Percentiles rank a stretch among this genome's conserved stretches.
These are phyloP conservation scores for Bathelium albidoporum DNA, from an alignment of 495 filamentous ascomycete species.

Conservation along the genomic window DNA sequence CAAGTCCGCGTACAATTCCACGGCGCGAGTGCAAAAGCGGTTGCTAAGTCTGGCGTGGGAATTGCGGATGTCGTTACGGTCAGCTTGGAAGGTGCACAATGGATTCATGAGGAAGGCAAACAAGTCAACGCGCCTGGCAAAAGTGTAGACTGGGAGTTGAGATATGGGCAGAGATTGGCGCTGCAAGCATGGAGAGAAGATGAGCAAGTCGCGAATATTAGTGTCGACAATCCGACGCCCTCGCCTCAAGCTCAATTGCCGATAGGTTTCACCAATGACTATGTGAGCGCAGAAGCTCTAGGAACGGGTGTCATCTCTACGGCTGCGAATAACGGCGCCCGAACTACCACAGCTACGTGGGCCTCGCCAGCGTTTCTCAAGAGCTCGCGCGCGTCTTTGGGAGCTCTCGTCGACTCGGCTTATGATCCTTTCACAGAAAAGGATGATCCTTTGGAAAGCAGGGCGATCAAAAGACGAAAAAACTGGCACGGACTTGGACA, in stretches of 20 bases:
- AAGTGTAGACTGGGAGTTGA: slow-evolving; percentile 64
- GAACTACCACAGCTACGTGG: slow-evolving; percentile 33
- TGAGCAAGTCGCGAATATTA: slow-evolving; percentile 7
- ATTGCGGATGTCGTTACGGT: slow-evolving; percentile 69
- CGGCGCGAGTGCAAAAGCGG: slow-evolving; percentile 59
- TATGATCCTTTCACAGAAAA: slow-evolving; percentile 64
- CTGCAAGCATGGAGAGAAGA: slow-evolving; percentile 43
- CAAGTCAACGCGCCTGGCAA: slow-evolving; percentile 50
- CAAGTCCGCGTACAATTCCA: slow-evolving; percentile 74
- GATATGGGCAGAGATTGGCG: slow-evolving; percentile 45
- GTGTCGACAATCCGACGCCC: slow-evolving; percentile 11
- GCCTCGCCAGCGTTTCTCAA: slow-evolving; percentile 70
- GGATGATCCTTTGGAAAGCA: slow-evolving; percentile 51
- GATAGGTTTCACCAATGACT: not conserved
- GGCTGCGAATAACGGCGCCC: not conserved
- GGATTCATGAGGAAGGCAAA: slow-evolving; percentile 37
- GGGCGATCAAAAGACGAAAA: slow-evolving; percentile 54
- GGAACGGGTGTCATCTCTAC: not conserved
- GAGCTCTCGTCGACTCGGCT: slow-evolving; percentile 44
- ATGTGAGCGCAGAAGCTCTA: not conserved
- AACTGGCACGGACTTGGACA: slow-evolving; percentile 40
- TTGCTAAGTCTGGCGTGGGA: slow-evolving; percentile 53
- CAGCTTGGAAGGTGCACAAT: slow-evolving; percentile 54
- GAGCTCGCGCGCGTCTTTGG: slow-evolving; percentile 50
- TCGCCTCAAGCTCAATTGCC: not conserved